Conservation (phyloP, 208 protist genomes). For the Trypanosoma cruzi region DNA sequence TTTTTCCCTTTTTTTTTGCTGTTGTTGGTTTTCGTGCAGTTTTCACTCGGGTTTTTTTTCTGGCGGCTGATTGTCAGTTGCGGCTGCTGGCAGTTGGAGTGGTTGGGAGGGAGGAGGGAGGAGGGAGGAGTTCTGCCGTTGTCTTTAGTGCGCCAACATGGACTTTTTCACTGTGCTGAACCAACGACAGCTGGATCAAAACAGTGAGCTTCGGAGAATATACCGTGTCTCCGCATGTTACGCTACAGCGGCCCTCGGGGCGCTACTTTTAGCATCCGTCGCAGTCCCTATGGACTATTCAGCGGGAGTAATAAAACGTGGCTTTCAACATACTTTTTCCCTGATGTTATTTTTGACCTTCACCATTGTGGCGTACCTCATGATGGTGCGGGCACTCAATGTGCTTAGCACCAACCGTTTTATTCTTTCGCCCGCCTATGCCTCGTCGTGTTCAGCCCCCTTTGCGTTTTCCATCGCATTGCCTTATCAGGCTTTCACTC, state of each 20-base stretch:
- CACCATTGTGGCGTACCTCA: slow-evolving; percentile 15
- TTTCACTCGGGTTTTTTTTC: background rate
- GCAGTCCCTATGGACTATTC: background rate
- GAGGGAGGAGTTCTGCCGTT: too few species aligned
- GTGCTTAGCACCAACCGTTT: slow-evolving; percentile 40
- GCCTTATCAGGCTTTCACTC: slow-evolving; percentile 30
- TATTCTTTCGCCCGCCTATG: slow-evolving; percentile 27
- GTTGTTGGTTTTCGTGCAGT: background rate
- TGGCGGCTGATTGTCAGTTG: background rate
- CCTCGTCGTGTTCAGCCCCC: slow-evolving; percentile 2
- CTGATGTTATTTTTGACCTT: slow-evolving; percentile 21
- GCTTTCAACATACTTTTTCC: background rate
- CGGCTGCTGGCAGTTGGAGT: background rate
- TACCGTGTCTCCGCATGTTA: slow-evolving; percentile 31
- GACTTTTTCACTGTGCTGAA: slow-evolving; percentile 50
- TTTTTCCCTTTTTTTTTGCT: slow-evolving; percentile 6
- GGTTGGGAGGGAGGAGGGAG: background rate
- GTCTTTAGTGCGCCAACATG: slow-evolving; percentile 18
- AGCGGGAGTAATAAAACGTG: background rate
- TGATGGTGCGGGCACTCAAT: slow-evolving; percentile 34
- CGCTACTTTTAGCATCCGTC: slow-evolving; percentile 19
- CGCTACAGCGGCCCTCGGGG: slow-evolving; percentile 11
- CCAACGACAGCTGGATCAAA: slow-evolving; percentile 37
- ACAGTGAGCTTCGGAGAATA: slow-evolving; percentile 35
- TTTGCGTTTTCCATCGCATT: slow-evolving; percentile 27